These are phyloP conservation scores for Plasmodium vivax DNA, from an alignment of 169 alveolate genomes.

Conservation along the genomic window DNA sequence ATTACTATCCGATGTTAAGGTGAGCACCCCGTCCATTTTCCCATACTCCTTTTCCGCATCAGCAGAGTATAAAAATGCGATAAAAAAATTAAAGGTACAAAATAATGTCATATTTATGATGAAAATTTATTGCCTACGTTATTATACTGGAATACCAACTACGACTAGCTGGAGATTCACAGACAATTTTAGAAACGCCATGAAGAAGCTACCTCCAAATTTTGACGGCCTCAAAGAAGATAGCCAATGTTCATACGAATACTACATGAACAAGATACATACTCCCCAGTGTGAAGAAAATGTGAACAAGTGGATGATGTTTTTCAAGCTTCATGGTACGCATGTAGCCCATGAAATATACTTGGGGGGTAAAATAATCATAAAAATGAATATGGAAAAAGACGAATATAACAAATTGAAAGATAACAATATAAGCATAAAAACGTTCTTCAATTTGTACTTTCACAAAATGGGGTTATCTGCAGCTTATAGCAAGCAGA, in stretches of 20 bases:
- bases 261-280: slow-evolving; percentile 72
- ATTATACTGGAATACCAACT: slow-evolving; percentile 86
- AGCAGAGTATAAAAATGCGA: slow-evolving; percentile 83
- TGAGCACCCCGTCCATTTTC: slow-evolving; percentile 77
- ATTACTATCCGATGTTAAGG: slow-evolving; percentile 85
- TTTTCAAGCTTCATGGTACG: slow-evolving; percentile 87
- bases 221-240: slow-evolving; percentile 75
- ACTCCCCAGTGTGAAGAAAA: slow-evolving; percentile 77
- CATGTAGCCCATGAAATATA: slow-evolving; percentile 86
- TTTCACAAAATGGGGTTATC: slow-evolving; percentile 73
- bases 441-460: slow-evolving; percentile 78
- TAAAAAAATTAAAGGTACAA: slow-evolving; percentile 78
- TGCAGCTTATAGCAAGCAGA: background rate
- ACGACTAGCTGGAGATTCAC: slow-evolving; percentile 76
- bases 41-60: slow-evolving; percentile 88
- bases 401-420: slow-evolving; percentile 80
- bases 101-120: slow-evolving; percentile 80
- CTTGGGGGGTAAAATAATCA: slow-evolving; percentile 88
- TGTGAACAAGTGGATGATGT: slow-evolving; percentile 87
- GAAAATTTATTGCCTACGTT: slow-evolving; percentile 88
- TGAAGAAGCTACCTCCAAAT: slow-evolving; percentile 41
- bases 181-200: slow-evolving; percentile 78
- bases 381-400: slow-evolving; percentile 83
- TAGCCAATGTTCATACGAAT: slow-evolving; percentile 71
- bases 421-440: slow-evolving; percentile 78